Evolutionary conservation across 176 grass and related monocot species (phyloP).

Genomic region (Luzula sylvatica): DNA sequence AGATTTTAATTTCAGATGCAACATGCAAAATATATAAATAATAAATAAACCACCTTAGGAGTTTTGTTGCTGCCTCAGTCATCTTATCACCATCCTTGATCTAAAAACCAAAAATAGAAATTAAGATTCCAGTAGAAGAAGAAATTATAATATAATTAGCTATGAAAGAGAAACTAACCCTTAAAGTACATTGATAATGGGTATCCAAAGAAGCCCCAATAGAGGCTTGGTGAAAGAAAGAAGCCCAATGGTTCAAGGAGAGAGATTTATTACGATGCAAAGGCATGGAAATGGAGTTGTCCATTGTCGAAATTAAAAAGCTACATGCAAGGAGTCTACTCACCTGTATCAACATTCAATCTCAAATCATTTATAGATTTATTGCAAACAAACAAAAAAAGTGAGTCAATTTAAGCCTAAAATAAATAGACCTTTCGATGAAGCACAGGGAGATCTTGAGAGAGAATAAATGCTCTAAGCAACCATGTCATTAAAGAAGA

Average conservation of each 20-base stretch:
- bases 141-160: constrained; percentile 2
- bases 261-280: constrained; percentile 45
- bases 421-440: constrained; percentile 49
- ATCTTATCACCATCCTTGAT: constrained; percentile 48
- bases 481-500: constrained; percentile 63
- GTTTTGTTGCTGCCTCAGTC: too few relatives aligned
- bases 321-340: constrained; percentile 61
- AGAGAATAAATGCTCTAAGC: constrained; percentile 70
- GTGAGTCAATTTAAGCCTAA: background rate
- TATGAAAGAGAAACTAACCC: constrained; percentile 38
- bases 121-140: constrained; percentile 12
- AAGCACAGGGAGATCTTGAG: constrained; percentile 49
- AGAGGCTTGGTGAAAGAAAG: constrained; percentile 83
- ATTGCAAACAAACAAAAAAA: background rate
- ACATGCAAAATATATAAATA: too few relatives aligned
- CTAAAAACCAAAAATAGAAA: constrained; percentile 10
- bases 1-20: too few relatives aligned
- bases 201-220: constrained; percentile 48
- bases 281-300: constrained; percentile 37
- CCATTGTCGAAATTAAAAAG: constrained; percentile 53
- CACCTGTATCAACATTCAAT: constrained; percentile 38
- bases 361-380: constrained; percentile 10
- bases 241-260: constrained; percentile 76
- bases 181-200: constrained; percentile 27
- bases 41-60: too few relatives aligned